Conservation (phyloP, 768 basidiomycete genomes). For the Amanita exitialis region DNA sequence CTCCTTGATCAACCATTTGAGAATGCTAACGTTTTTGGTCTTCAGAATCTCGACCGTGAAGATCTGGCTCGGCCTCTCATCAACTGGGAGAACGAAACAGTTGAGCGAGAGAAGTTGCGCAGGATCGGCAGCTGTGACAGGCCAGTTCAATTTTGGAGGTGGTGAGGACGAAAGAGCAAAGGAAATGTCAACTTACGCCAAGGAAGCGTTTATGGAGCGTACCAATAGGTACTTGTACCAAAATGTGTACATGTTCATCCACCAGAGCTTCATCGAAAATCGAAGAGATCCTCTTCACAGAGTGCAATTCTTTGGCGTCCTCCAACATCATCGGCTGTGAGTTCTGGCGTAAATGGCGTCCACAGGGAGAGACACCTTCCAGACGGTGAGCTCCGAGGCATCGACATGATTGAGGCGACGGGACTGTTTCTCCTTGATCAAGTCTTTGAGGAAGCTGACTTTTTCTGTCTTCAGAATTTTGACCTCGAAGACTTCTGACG, state of each 20-base stretch:
- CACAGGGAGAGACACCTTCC: not conserved
- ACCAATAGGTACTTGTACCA: not conserved
- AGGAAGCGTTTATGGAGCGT: no score
- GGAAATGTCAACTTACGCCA: no score
- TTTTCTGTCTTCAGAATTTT: no score
- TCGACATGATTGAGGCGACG: no score
- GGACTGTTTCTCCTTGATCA: no score
- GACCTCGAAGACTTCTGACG: not conserved
- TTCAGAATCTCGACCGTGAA: slow-evolving; percentile 12
- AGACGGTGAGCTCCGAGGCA: no score
- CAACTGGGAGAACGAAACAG: slow-evolving; percentile 10
- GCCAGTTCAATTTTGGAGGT: not conserved
- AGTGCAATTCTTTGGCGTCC: not conserved
- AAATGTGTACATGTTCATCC: not conserved
- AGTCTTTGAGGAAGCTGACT: no score
- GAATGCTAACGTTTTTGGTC: slow-evolving; percentile 9
- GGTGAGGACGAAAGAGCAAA: no score
- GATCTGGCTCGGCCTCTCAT: slow-evolving; percentile 5
- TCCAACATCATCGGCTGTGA: not conserved
- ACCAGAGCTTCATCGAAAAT: not conserved
- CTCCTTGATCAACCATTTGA: slow-evolving; percentile 12
- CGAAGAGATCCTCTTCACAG: not conserved
- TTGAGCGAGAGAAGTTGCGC: slow-evolving; percentile 9
- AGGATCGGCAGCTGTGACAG: not conserved
- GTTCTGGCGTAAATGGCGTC: not conserved